Evolutionary conservation across 257 asterid species (phyloP).

Genomic region (Solanum raphanifolium): DNA sequence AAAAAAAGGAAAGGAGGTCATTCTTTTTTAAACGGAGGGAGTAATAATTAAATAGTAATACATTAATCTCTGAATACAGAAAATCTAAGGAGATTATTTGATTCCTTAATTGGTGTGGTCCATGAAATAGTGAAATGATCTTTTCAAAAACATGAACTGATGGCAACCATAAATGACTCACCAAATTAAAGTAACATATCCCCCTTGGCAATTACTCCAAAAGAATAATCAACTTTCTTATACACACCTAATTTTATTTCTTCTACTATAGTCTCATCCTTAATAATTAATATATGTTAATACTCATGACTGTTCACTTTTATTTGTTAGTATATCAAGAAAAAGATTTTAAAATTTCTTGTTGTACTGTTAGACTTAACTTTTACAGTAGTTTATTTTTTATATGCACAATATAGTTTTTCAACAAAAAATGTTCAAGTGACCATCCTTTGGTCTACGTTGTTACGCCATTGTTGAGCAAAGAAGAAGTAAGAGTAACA

Average conservation of each 20-base stretch:
- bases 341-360: too few species aligned
- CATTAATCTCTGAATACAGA: not conserved
- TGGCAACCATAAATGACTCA: not conserved
- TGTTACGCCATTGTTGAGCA: too few species aligned
- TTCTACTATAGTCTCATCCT: not conserved
- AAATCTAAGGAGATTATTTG: not conserved
- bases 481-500: too few species aligned
- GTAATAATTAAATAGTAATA: not conserved
- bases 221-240: not conserved
- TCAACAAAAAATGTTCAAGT: too few species aligned
- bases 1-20: too few species aligned
- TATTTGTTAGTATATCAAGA: not conserved
- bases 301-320: not conserved
- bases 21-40: too few species aligned
- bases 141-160: not conserved
- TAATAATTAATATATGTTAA: too few species aligned
- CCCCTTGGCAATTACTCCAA: not conserved
- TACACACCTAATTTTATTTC: not conserved
- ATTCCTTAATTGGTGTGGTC: not conserved
- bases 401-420: too few species aligned
- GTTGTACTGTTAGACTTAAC: not conserved
- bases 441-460: too few species aligned
- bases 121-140: not conserved
- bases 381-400: not conserved
- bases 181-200: not conserved